Evolutionary conservation across 177 flowering plant species (phyloP).

Genomic region (Telopea speciosissima): DNA sequence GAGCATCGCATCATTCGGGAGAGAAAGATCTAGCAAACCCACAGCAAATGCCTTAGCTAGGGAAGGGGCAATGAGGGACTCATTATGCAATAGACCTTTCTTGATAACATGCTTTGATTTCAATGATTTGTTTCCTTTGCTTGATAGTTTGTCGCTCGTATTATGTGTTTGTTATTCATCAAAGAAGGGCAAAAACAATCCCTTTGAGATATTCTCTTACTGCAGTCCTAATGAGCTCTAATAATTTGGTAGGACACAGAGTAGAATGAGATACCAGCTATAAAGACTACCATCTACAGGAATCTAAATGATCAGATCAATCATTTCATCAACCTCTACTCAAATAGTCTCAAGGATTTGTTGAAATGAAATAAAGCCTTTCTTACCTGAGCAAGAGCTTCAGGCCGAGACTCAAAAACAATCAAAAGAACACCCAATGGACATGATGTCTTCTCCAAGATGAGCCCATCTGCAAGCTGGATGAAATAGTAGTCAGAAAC

Average conservation of each 20-base stretch:
- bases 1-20: no score
- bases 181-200: background rate
- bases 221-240: background rate
- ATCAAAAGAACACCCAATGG: constrained; percentile 93
- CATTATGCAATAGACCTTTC: no score
- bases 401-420: constrained; percentile 98
- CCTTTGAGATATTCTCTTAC: background rate
- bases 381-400: constrained; percentile 91
- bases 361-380: background rate
- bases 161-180: no score
- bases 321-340: background rate
- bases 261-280: background rate
- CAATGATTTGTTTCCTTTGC: no score
- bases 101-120: no score
- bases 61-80: no score
- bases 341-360: background rate
- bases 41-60: no score
- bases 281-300: background rate
- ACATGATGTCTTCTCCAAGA: constrained; percentile 81
- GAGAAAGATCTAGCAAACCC: no score
- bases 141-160: no score
- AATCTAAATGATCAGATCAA: background rate
- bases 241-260: background rate
- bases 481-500: constrained; percentile 15
- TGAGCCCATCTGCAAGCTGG: constrained; percentile 89